These are phyloP conservation scores for Jamesozyma rosinii DNA, from an alignment of 805 yeast genomes.

Conservation along the genomic window DNA sequence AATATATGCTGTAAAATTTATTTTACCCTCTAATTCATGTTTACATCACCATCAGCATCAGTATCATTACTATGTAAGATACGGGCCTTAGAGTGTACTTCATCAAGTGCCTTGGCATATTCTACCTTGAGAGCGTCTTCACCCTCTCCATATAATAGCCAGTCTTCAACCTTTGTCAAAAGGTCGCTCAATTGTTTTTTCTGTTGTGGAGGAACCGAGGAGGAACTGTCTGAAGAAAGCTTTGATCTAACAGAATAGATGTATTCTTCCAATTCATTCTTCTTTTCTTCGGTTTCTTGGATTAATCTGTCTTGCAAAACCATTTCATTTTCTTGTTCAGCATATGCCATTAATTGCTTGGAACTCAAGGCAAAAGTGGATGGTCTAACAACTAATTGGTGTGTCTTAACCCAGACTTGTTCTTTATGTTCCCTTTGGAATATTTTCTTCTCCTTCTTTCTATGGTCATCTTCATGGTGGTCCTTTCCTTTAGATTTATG, in stretches of 20 bases:
- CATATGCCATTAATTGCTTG: conserved; percentile 44
- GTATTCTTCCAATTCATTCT: conserved; percentile 96
- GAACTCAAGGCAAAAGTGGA: conserved; percentile 53
- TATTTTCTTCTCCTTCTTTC: neutral
- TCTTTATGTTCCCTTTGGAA: neutral
- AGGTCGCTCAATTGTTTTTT: conserved; percentile 64
- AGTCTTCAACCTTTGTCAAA: conserved; percentile 83
- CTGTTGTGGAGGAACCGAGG: conserved; percentile 83
- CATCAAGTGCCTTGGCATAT: conserved; percentile 95
- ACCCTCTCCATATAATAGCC: conserved; percentile 50
- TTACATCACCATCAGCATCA: neutral
- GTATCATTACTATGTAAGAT: neutral
- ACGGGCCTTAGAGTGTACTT: conserved; percentile 35
- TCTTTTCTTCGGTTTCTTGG: conserved; percentile 96
- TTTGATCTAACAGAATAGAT: conserved; percentile 94
- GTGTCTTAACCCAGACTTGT: neutral
- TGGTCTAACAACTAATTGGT: conserved; percentile 36
- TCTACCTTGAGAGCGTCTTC: conserved; percentile 92
- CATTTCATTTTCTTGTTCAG: conserved; percentile 78
- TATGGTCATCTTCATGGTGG: neutral
- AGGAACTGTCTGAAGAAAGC: conserved; percentile 80
- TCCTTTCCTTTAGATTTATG: neutral
- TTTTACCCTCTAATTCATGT: neutral
- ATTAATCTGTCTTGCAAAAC: conserved; percentile 86
- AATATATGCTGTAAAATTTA: neutral